Percentiles rank a stretch among this genome's conserved stretches.
Evolutionary conservation across 2,329 filamentous ascomycete genomes (phyloP).

Genomic region (Massarina eburnea): DNA sequence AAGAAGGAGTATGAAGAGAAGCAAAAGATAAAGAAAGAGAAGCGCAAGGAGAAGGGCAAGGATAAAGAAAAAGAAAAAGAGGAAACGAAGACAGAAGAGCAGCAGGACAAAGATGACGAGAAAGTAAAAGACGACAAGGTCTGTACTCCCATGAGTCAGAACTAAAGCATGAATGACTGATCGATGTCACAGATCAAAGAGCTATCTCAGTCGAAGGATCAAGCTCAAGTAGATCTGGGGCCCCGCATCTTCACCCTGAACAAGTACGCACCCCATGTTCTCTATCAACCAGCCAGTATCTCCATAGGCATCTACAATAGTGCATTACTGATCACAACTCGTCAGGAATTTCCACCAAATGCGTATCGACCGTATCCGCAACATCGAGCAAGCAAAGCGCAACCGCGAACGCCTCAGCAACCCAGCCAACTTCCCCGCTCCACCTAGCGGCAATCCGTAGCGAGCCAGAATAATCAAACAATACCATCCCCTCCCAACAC

Average conservation of each 20-base stretch:
- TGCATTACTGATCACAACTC: slow-evolving; percentile 1
- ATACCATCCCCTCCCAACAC: not conserved
- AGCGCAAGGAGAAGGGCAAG: slow-evolving; percentile 54
- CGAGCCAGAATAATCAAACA: not conserved
- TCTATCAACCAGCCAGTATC: not conserved
- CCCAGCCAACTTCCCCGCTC: slow-evolving; percentile 80
- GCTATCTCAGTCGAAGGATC: slow-evolving; percentile 50
- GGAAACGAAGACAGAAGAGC: slow-evolving; percentile 61
- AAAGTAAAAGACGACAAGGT: slow-evolving; percentile 64
- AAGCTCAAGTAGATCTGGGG: slow-evolving; percentile 60
- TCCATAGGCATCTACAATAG: too few species aligned
- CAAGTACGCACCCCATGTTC: slow-evolving; percentile 56
- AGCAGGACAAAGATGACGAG: slow-evolving; percentile 65
- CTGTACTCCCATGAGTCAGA: not conserved
- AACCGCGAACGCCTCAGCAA: slow-evolving; percentile 80
- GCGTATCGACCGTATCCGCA: slow-evolving; percentile 75
- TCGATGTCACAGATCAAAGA: slow-evolving; percentile 45
- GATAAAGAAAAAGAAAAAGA: slow-evolving; percentile 60
- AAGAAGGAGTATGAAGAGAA: slow-evolving; percentile 54
- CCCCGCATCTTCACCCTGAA: slow-evolving; percentile 82
- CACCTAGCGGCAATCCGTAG: slow-evolving; percentile 63
- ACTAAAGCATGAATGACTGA: slow-evolving; percentile 9
- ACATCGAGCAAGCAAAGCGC: slow-evolving; percentile 75
- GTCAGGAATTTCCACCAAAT: slow-evolving; percentile 81
- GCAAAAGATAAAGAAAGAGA: slow-evolving; percentile 61